Evolutionary conservation across 2,329 filamentous ascomycete genomes (phyloP), one percentile per base, ranked within the genome.

Genomic region (Tolypocladium pustulatum): DNA sequence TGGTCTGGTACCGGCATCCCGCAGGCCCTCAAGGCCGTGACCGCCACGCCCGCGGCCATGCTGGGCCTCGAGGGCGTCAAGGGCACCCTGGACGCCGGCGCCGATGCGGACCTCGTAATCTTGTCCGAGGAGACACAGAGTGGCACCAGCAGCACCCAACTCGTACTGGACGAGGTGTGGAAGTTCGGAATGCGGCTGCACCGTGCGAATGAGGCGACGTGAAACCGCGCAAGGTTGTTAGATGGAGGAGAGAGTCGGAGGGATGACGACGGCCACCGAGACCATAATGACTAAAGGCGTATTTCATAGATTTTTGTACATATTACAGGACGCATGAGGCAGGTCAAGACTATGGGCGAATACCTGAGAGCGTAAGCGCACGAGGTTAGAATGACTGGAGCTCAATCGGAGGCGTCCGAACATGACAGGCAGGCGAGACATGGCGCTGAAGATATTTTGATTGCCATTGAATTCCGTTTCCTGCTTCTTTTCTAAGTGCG

Each of bases 141-240:
- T 4, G 27, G 49, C 10, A 72, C 73, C 49, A 79, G 78, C 13
- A 68, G 65, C 43, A 76, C 72, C 61, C 79, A 77, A 59, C 73
- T 93, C 46, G 75, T 81, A 13, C 77, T 91, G n/a, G 86, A 90
- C 60, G 82, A 90, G 72, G 88, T 91, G 25, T 91, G 88, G 88
- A 91, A 91, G 73, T 90, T 90, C 75, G 88, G 89, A 7, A 73
- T 73, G 40, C 76, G 77, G 63, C 79, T 87, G 27, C 67, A 66
- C 57, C 65, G 64, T 41, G 59, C 65, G 27, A 62, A 64, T 20
- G 61, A 34, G 52, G 40, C 32, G 41, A 58, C n/a, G 41, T 54
- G 46, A 57, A 37, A 4, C 34, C 22, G 15, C 17, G 22, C 27
- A 7, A 17, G 6, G 20, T 51, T 27, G 27, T 20, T 22, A n/a